phyloP scores from a whole-genome alignment of 345 rosid species.

The Brassica rapa region DNA sequence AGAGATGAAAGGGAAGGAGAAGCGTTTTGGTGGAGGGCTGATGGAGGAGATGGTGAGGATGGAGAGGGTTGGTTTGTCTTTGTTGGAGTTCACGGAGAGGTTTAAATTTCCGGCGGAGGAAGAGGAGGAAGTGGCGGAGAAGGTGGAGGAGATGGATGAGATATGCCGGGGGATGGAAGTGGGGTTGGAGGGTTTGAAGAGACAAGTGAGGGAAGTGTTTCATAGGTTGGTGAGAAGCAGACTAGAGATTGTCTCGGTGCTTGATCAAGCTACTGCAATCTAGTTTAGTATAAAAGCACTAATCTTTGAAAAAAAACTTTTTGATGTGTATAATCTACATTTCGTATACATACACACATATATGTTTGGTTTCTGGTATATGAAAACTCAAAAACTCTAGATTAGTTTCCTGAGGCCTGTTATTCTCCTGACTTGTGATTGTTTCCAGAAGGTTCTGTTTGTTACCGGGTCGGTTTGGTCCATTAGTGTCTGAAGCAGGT shows the following conservation, averaged over 20 bases:
- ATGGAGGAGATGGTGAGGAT: conserved; percentile 77
- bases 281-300: neutral
- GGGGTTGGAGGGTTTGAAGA: conserved; percentile 76
- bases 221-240: conserved; percentile 86
- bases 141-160: conserved; percentile 70
- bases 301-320: neutral
- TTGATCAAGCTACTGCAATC: conserved; percentile 47
- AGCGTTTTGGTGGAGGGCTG: conserved; percentile 52
- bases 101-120: conserved; percentile 70
- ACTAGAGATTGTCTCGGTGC: conserved; percentile 57
- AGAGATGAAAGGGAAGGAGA: conserved; percentile 92
- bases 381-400: conserved; percentile 23
- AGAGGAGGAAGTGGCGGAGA: conserved; percentile 49
- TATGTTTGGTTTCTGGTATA: conserved; percentile 25
- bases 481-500: conserved; percentile 21
- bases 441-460: conserved; percentile 37
- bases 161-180: conserved; percentile 69
- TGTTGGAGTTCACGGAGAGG: conserved; percentile 65
- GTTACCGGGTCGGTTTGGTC: conserved; percentile 22
- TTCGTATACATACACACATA: conserved; percentile 20
- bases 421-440: conserved; percentile 24
- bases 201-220: conserved; percentile 82
- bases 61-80: conserved; percentile 63
- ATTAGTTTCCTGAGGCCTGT: conserved; percentile 24
- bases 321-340: conserved; percentile 35